Evolutionary conservation across 371 early-diverging fungal species (phyloP).

Genomic region (Choanephora cucurbitarum): DNA sequence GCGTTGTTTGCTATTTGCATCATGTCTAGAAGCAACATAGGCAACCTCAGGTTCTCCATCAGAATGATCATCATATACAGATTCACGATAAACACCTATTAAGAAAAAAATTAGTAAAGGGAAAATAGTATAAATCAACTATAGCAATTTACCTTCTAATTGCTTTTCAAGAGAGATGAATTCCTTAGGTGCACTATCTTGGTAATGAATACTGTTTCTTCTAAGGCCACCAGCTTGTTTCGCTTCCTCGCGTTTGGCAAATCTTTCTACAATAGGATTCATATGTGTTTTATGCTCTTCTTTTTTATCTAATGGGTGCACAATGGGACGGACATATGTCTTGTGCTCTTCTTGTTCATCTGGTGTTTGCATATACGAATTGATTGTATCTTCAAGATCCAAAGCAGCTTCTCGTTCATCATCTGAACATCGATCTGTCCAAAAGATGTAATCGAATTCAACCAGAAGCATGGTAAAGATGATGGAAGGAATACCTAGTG

Average conservation of each 20-base stretch:
- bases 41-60: conserved; percentile 24
- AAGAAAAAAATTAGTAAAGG: not conserved
- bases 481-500: conserved; percentile 88
- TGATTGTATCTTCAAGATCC: conserved; percentile 8
- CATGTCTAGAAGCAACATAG: conserved; percentile 18
- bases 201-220: conserved; percentile 52
- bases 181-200: conserved; percentile 43
- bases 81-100: conserved; percentile 5
- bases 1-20: conserved; percentile 10
- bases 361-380: conserved; percentile 9
- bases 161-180: conserved; percentile 46
- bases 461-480: conserved; percentile 86
- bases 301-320: not conserved
- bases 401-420: not conserved
- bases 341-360: not conserved
- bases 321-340: too few relatives aligned
- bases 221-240: conserved; percentile 26
- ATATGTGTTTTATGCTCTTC: conserved; percentile 2
- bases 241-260: not conserved
- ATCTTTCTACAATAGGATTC: conserved; percentile 8
- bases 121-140: too few relatives aligned
- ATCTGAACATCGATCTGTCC: conserved; percentile 35
- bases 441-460: conserved; percentile 88
- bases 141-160: conserved; percentile 22
- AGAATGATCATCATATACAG: conserved; percentile 4